A percentile compares a stretch with the other conserved stretches of the same genome.
These are phyloP conservation scores for Suillus subluteus DNA, from an alignment of 768 basidiomycete species.

Conservation along the genomic window DNA sequence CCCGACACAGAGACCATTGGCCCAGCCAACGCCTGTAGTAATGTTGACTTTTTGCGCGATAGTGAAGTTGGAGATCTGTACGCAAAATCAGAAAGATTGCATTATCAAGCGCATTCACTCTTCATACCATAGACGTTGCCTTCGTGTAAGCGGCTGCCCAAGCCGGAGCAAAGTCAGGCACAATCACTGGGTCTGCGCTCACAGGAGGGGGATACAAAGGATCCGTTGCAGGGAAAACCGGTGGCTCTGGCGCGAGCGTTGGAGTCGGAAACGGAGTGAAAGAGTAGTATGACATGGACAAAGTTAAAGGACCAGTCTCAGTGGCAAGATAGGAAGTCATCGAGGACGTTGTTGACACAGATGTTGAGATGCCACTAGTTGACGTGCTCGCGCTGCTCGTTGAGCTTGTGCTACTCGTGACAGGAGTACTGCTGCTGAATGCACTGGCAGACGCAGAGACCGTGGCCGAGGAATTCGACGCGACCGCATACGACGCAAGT, in stretches of 20 bases:
- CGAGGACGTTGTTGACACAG: slow-evolving; percentile 14
- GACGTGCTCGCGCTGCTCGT: slow-evolving; percentile 3
- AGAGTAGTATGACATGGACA: slow-evolving; percentile 44
- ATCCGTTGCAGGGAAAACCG: slow-evolving; percentile 56
- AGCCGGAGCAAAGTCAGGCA: slow-evolving; percentile 52
- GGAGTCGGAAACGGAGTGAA: slow-evolving; percentile 70
- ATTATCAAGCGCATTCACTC: slow-evolving; percentile 48
- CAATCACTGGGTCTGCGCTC: slow-evolving; percentile 37
- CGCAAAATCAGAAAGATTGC: slow-evolving; percentile 41
- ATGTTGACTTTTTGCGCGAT: slow-evolving; percentile 68
- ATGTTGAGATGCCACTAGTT: slow-evolving; percentile 4
- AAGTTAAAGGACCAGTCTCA: slow-evolving; percentile 28
- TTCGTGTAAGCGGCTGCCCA: slow-evolving; percentile 65
- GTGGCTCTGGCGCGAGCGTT: slow-evolving; percentile 53
- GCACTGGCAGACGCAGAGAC: slow-evolving; percentile 2
- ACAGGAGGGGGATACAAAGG: slow-evolving; percentile 62
- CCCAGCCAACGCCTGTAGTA: slow-evolving; percentile 58
- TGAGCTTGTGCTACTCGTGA: slow-evolving; percentile 9
- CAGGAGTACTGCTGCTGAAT: slow-evolving; percentile 14
- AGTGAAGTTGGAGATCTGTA: slow-evolving; percentile 50
- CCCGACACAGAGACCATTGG: slow-evolving; percentile 68
- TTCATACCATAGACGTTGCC: slow-evolving; percentile 55
- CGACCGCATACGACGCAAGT: slow-evolving; percentile 2
- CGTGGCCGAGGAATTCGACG: slow-evolving; percentile 1
- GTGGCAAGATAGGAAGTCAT: slow-evolving; percentile 15